Conservation (phyloP, 345 rosid species). For the Capsella bursapastoris region DNA sequence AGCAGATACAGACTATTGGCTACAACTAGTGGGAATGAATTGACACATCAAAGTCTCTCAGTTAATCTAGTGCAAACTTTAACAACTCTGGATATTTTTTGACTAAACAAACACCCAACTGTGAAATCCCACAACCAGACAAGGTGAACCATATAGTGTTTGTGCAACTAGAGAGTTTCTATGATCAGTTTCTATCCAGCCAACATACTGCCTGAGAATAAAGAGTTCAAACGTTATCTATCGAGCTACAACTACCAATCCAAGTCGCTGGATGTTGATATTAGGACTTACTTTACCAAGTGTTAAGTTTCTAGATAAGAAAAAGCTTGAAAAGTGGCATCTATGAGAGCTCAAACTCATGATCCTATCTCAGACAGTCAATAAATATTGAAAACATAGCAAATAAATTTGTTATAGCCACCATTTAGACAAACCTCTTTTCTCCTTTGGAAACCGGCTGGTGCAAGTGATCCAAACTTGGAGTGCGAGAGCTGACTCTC, state of each 20-base stretch:
- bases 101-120: slow-evolving; percentile 10
- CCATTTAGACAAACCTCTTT: slow-evolving; percentile 71
- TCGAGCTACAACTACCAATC: slow-evolving; percentile 1
- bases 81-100: background rate
- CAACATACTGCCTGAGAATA: slow-evolving; percentile 16
- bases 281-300: background rate
- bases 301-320: background rate
- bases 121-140: slow-evolving; percentile 4
- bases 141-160: background rate
- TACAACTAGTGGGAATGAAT: slow-evolving; percentile 3
- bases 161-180: slow-evolving; percentile 19
- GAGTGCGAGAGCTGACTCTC: slow-evolving; percentile 88
- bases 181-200: slow-evolving; percentile 12
- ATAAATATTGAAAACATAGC: slow-evolving; percentile 25
- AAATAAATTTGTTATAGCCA: slow-evolving; percentile 1
- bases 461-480: slow-evolving; percentile 67
- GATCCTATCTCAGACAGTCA: slow-evolving; percentile 24
- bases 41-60: slow-evolving; percentile 1
- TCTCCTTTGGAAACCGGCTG: slow-evolving; percentile 72
- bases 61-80: background rate
- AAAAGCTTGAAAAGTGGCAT: slow-evolving; percentile 14
- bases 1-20: slow-evolving; percentile 7
- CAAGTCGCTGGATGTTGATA: slow-evolving; percentile 23
- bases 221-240: background rate
- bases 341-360: slow-evolving; percentile 10